phyloP scores from a whole-genome alignment of 2,329 filamentous ascomycete species.

The Mariannaea elegans region DNA sequence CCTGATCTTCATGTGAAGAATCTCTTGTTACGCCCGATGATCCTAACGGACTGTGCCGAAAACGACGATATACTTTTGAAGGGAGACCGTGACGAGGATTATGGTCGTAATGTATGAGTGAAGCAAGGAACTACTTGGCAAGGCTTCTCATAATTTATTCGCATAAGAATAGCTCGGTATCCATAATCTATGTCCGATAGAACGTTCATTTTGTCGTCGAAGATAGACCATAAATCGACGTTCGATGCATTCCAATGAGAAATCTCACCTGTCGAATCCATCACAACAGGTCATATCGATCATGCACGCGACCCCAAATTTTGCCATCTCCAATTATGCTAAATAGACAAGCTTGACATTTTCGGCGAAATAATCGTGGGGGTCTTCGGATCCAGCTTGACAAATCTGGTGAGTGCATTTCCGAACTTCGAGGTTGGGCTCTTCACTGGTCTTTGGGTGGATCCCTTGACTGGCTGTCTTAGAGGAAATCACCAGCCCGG shows the following conservation, averaged over 20 bases:
- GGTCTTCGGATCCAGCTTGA: slow-evolving; percentile 6
- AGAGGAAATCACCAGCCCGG: not conserved
- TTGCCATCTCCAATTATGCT: too few species aligned
- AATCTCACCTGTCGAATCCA: too few species aligned
- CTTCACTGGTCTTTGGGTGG: too few species aligned
- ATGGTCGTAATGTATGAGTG: not conserved
- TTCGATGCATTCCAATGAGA: too few species aligned
- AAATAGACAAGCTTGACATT: not conserved
- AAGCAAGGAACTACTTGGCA: not conserved
- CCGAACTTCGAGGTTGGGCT: not conserved
- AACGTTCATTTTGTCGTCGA: too few species aligned
- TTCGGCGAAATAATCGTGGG: slow-evolving; percentile 10
- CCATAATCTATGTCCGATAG: too few species aligned
- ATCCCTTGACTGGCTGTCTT: too few species aligned
- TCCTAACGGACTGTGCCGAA: not conserved
- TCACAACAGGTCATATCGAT: too few species aligned
- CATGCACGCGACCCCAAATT: not conserved
- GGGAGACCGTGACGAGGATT: not conserved
- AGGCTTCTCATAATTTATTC: not conserved
- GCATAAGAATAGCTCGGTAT: too few species aligned
- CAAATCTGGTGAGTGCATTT: slow-evolving; percentile 12
- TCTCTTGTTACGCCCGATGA: not conserved
- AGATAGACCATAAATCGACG: too few species aligned
- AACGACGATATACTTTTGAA: not conserved
- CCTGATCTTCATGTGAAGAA: not conserved